These are phyloP conservation scores for Tranzscheliella williamsii DNA, from an alignment of 1,284 basidiomycete genomes.

Conservation along the genomic window DNA sequence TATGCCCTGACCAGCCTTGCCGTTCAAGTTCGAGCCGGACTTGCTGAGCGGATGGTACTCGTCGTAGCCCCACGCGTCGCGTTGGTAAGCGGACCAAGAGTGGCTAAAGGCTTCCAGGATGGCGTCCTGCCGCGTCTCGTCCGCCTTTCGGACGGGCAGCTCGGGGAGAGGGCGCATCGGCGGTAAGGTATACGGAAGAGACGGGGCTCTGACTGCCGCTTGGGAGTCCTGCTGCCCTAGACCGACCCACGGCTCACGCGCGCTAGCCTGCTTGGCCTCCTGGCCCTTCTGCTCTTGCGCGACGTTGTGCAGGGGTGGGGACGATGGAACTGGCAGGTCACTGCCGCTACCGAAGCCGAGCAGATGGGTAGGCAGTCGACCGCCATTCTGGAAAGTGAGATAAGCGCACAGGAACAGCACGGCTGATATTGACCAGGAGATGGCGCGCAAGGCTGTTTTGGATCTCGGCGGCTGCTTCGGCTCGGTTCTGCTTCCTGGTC, in stretches of 20 bases:
- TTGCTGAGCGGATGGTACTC: slow-evolving; percentile 57
- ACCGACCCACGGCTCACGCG: background rate
- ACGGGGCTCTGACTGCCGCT: slow-evolving; percentile 1
- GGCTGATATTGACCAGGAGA: slow-evolving; percentile 15
- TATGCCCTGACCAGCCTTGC: slow-evolving; percentile 34
- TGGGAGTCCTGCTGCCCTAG: background rate
- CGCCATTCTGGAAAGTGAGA: slow-evolving; percentile 21
- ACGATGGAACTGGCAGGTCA: background rate
- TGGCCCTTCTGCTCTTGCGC: too few relatives aligned
- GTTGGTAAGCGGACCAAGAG: slow-evolving; percentile 54
- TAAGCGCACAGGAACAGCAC: slow-evolving; percentile 15
- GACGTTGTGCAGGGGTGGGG: slow-evolving; percentile 4
- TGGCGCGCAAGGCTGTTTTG: slow-evolving; percentile 1
- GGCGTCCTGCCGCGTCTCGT: slow-evolving; percentile 33
- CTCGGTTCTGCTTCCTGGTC: too few relatives aligned
- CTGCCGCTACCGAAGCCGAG: background rate
- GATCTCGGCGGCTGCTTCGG: too few relatives aligned
- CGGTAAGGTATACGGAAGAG: slow-evolving; percentile 32
- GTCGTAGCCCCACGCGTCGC: slow-evolving; percentile 57
- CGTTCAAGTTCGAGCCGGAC: slow-evolving; percentile 48
- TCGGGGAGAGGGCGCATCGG: slow-evolving; percentile 34
- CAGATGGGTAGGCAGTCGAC: slow-evolving; percentile 7
- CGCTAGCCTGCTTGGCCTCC: too few relatives aligned
- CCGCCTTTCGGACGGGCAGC: slow-evolving; percentile 30
- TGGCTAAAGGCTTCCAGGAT: slow-evolving; percentile 49